Conservation (phyloP, 805 yeast species). For the Teunomyces kruisii region DNA sequence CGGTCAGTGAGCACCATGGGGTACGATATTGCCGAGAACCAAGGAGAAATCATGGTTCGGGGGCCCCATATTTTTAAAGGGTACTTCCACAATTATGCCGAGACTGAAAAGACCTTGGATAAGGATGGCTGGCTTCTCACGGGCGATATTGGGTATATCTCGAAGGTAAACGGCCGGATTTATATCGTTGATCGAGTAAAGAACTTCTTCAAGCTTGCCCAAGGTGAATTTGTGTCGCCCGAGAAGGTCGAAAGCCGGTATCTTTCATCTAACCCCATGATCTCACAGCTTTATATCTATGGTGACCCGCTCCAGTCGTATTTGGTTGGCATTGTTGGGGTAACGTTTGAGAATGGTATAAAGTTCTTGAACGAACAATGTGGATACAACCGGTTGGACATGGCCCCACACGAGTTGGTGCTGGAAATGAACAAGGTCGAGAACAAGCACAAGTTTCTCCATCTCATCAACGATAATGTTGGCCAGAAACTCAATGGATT, state of each 20-base stretch:
- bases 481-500: slow-evolving; percentile 22
- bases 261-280: slow-evolving; percentile 27
- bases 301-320: slow-evolving; percentile 30
- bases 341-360: slow-evolving; percentile 21
- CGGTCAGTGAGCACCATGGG: slow-evolving; percentile 18
- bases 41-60: slow-evolving; percentile 57
- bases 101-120: slow-evolving; percentile 45
- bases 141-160: slow-evolving; percentile 48
- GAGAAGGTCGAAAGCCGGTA: slow-evolving; percentile 39
- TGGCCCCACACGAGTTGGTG: slow-evolving; percentile 12
- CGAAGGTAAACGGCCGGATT: slow-evolving; percentile 28
- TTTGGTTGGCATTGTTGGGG: slow-evolving; percentile 31
- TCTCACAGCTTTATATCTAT: slow-evolving; percentile 31
- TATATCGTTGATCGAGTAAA: slow-evolving; percentile 51
- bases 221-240: slow-evolving; percentile 44
- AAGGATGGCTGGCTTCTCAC: slow-evolving; percentile 57
- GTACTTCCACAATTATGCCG: slow-evolving; percentile 50
- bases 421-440: slow-evolving; percentile 22
- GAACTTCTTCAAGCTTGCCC: slow-evolving; percentile 47
- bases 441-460: slow-evolving; percentile 20
- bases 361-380: slow-evolving; percentile 18
- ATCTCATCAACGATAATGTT: slow-evolving; percentile 23
- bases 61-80: slow-evolving; percentile 56
- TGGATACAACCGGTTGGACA: slow-evolving; percentile 13
- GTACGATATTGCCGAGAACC: slow-evolving; percentile 13